Base-by-base conservation (phyloP, 371 early-diverging fungal species). In the Mortierella sp. region DNA sequence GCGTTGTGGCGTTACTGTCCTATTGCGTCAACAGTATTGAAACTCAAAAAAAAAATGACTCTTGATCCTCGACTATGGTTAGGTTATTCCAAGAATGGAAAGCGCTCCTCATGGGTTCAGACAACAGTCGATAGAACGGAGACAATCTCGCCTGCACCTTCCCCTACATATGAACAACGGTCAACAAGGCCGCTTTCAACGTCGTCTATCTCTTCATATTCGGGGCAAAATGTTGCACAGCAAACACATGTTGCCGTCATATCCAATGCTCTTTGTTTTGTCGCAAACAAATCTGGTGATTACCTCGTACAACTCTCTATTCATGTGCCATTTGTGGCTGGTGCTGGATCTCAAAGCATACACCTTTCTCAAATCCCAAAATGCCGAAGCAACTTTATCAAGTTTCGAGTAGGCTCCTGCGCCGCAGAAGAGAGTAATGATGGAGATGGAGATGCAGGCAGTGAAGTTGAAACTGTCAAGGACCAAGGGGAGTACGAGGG, bases 231-330 rank as follows among this genome's bases (percentile, higher is more conserved):
- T 3, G 32, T 22, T 13, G 60, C 64, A 2, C 55, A 73, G 17
- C 56, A 63, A 34, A 79, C 74, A 29, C 80, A 79, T 58, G 61
- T 79, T 15, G 80, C 75, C 0, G 70, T 74, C 28, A 40, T 79
- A 7, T 66, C 70, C 10, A 79, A 70, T 40, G 80, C 80, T 5
- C 61, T 74, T 9, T 70, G 71, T 40, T 73, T 79, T 57, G 74
- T 79, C 23, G 70, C 80, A 53, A 79, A 79, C 65, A 70, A 55
- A 22, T 69, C 80, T 3, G 80, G 80, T 1, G 80, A 79, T 19
- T 79, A 79, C 28, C 45, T 79, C 37, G 64, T 79, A 13, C 63
- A 70, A 1, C 40, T 79, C 0, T 66, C 70, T 3, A 60, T 79
- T 32, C 74, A 70, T 26, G 64, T 63, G 9, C 80, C 74, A 1